phyloP scores from a whole-genome alignment of 1,284 basidiomycete species.

The Apiotrichum mycotoxinovorans region DNA sequence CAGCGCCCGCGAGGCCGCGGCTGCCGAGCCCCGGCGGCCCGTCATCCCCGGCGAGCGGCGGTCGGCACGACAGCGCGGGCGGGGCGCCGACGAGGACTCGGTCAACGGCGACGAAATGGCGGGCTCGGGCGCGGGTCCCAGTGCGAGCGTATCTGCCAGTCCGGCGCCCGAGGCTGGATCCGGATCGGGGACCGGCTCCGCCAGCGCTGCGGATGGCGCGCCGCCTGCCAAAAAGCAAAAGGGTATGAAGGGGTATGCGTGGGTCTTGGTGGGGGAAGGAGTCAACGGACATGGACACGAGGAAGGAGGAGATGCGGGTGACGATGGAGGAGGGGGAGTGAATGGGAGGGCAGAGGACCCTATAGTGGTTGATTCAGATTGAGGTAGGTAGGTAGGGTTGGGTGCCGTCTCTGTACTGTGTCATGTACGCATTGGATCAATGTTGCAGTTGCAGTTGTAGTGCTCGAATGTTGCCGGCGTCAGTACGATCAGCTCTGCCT shows the following conservation, averaged over 20 bases:
- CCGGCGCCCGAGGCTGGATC: conserved; percentile 7
- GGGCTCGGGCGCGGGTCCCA: conserved; percentile 1
- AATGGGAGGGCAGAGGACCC: no score
- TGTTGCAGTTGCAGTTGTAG: no score
- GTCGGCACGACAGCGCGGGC: conserved; percentile 25
- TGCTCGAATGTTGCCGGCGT: no score
- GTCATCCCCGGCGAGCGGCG: conserved; percentile 42
- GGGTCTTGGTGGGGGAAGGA: conserved; percentile 12
- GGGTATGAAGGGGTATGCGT: conserved; percentile 22
- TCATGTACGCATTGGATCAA: no score
- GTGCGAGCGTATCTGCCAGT: not conserved
- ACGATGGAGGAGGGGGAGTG: no score
- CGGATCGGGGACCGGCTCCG: no score
- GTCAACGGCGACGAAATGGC: not conserved
- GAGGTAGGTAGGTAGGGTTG: no score
- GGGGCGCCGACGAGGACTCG: conserved; percentile 7
- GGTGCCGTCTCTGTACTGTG: no score
- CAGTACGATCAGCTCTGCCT: not conserved
- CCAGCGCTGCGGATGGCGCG: no score
- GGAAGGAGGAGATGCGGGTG: not conserved
- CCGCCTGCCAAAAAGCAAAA: no score
- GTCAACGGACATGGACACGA: not conserved
- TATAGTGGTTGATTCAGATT: not conserved
- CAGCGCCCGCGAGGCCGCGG: not conserved
- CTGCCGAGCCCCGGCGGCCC: conserved; percentile 12